These are phyloP conservation scores for Aspergillus asperescens DNA, from an alignment of 495 filamentous ascomycete genomes.

Conservation along the genomic window DNA sequence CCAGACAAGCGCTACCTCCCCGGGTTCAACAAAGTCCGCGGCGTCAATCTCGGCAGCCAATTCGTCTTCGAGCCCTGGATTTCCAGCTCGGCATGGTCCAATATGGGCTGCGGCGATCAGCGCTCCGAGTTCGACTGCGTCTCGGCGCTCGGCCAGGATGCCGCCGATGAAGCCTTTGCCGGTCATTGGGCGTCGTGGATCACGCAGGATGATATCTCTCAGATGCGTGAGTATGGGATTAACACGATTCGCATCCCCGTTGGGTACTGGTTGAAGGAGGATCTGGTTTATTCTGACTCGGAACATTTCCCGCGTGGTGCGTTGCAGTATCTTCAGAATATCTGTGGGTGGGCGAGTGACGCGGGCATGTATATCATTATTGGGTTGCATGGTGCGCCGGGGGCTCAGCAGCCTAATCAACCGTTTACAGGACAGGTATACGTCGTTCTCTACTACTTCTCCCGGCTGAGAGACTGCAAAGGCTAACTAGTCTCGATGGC, in stretches of 20 bases:
- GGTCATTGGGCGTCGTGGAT: conserved; percentile 57
- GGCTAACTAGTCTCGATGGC: not conserved
- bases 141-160: conserved; percentile 44
- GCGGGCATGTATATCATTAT: conserved; percentile 58
- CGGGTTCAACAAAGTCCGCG: conserved; percentile 46
- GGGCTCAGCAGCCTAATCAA: conserved; percentile 48
- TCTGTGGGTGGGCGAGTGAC: conserved; percentile 53
- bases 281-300: conserved; percentile 45
- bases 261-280: conserved; percentile 59
- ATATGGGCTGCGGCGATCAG: conserved; percentile 50
- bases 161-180: conserved; percentile 49
- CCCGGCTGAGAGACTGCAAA: not conserved
- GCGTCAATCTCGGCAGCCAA: conserved; percentile 56
- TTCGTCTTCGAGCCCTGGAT: conserved; percentile 61
- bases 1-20: not conserved
- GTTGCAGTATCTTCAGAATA: conserved; percentile 45
- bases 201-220: conserved; percentile 48
- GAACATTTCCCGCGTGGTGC: conserved; percentile 57
- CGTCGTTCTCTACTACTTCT: not conserved
- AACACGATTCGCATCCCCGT: conserved; percentile 61
- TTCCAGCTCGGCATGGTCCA: conserved; percentile 41
- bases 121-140: conserved; percentile 58
- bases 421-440: conserved; percentile 50
- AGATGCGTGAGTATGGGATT: conserved; percentile 50
- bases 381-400: conserved; percentile 60